Evolutionary conservation across 768 basidiomycete species (phyloP).

Genomic region (Steccherinum ochraceum): DNA sequence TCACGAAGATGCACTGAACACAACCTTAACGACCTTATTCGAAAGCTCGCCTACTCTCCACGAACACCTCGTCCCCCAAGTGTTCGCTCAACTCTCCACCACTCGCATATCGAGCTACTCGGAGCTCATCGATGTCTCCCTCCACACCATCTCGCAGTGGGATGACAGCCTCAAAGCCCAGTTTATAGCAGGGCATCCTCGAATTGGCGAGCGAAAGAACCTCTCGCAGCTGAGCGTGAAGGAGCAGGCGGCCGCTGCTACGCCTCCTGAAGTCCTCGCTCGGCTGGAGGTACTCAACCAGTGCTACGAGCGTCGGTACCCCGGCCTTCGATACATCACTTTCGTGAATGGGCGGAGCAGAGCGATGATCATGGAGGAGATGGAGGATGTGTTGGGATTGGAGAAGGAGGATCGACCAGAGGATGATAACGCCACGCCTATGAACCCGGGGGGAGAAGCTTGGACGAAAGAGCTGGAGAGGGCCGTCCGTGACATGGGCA

Average conservation of each 20-base stretch:
- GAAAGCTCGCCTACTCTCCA: conserved; percentile 61
- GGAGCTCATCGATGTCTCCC: conserved; percentile 49
- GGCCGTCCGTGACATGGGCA: conserved; percentile 67
- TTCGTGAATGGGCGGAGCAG: conserved; percentile 85
- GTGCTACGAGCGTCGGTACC: conserved; percentile 68
- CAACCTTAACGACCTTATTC: conserved; percentile 36
- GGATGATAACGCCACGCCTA: conserved; percentile 28
- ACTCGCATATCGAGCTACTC: conserved; percentile 34
- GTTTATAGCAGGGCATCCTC: conserved; percentile 82
- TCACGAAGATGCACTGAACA: not conserved
- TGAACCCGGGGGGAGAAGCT: conserved; percentile 33
- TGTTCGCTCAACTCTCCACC: conserved; percentile 24
- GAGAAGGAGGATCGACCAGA: conserved; percentile 34
- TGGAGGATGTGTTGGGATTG: conserved; percentile 61
- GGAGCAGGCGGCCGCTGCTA: conserved; percentile 65
- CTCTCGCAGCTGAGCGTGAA: conserved; percentile 70
- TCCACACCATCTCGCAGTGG: conserved; percentile 49
- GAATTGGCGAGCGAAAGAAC: conserved; percentile 78
- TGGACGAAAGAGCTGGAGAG: conserved; percentile 70
- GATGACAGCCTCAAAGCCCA: conserved; percentile 39
- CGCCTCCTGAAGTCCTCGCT: conserved; percentile 67
- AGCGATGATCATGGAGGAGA: conserved; percentile 65
- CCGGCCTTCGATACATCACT: conserved; percentile 81
- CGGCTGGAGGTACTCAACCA: conserved; percentile 72
- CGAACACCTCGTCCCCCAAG: conserved; percentile 46